Evolutionary conservation across 228 moss, liverwort and hornwort species (phyloP).

Genomic region (Sphagnum magellanicum): DNA sequence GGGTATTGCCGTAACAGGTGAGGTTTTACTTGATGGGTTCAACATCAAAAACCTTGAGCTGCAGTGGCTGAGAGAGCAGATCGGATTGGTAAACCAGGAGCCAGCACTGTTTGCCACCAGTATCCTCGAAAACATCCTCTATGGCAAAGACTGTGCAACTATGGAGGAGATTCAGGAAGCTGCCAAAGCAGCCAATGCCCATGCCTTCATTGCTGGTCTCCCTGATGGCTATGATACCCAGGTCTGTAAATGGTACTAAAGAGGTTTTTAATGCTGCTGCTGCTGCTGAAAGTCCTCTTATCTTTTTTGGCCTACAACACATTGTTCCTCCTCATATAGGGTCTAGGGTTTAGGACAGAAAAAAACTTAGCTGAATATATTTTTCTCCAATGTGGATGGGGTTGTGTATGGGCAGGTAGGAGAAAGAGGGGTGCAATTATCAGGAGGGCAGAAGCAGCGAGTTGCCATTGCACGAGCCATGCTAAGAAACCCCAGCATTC

Average conservation of each 20-base stretch:
- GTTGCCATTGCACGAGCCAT: constrained; percentile 97
- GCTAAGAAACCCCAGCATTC: constrained; percentile 82
- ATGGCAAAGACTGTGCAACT: constrained; percentile 92
- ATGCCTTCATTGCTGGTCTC: constrained; percentile 64
- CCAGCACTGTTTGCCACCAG: constrained; percentile 93
- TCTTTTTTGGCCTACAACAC: too few species aligned
- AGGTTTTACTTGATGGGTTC: constrained; percentile 75
- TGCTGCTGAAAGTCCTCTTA: too few species aligned
- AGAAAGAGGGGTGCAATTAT: constrained; percentile 92
- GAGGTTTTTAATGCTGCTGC: too few species aligned
- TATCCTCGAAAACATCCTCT: constrained; percentile 85
- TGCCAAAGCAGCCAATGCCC: constrained; percentile 82
- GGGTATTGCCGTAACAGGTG: constrained; percentile 24
- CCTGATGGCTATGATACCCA: constrained; percentile 80
- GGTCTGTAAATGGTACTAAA: constrained; percentile 22
- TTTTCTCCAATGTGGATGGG: too few species aligned
- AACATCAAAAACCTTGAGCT: constrained; percentile 75
- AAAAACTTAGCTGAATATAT: too few species aligned
- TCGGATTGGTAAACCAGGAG: constrained; percentile 91
- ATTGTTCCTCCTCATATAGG: too few species aligned
- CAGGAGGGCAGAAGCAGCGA: constrained; percentile 96
- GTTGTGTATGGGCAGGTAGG: constrained; percentile 54
- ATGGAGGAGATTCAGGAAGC: constrained; percentile 81
- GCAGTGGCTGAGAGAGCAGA: constrained; percentile 87
- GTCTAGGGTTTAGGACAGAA: too few species aligned